phyloP scores from a whole-genome alignment of 176 grass and related monocot genomes.

The Tuctoria greenei region DNA sequence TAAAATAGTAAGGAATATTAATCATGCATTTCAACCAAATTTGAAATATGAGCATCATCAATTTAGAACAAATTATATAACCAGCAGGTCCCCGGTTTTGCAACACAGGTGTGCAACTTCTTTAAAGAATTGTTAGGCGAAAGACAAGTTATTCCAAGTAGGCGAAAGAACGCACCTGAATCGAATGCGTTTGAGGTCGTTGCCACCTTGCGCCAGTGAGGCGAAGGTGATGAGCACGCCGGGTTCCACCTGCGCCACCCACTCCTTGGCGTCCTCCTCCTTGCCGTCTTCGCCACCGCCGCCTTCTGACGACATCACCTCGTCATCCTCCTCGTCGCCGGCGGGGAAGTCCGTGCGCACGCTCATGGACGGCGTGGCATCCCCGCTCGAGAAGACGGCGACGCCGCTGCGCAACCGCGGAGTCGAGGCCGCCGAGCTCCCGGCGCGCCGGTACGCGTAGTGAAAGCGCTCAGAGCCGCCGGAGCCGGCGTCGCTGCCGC shows the following conservation, averaged over 20 bases:
- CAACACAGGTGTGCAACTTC: neutral
- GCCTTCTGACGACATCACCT: slow-evolving; percentile 37
- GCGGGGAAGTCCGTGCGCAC: slow-evolving; percentile 60
- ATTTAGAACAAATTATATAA: neutral
- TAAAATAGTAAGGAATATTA: neutral
- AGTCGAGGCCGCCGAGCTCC: slow-evolving; percentile 55
- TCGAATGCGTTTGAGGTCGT: slow-evolving; percentile 90
- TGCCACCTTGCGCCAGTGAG: slow-evolving; percentile 78
- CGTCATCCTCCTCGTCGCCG: slow-evolving; percentile 44
- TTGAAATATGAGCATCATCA: neutral
- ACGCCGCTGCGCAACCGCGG: slow-evolving; percentile 33
- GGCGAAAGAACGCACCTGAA: slow-evolving; percentile 66
- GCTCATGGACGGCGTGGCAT: slow-evolving; percentile 86
- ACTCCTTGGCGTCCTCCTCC: slow-evolving; percentile 76
- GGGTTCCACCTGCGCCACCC: slow-evolving; percentile 96
- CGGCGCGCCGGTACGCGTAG: slow-evolving; percentile 68
- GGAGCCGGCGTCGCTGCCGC: slow-evolving; percentile 40
- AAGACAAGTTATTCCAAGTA: neutral
- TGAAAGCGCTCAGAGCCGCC: slow-evolving; percentile 54
- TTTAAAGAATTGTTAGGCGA: neutral
- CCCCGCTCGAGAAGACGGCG: slow-evolving; percentile 51
- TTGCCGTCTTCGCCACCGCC: slow-evolving; percentile 27
- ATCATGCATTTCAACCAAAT: neutral
- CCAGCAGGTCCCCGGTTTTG: neutral
- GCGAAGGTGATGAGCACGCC: slow-evolving; percentile 96